Base-by-base conservation (phyloP, 257 asterid species). In the Solanum piurae region DNA sequence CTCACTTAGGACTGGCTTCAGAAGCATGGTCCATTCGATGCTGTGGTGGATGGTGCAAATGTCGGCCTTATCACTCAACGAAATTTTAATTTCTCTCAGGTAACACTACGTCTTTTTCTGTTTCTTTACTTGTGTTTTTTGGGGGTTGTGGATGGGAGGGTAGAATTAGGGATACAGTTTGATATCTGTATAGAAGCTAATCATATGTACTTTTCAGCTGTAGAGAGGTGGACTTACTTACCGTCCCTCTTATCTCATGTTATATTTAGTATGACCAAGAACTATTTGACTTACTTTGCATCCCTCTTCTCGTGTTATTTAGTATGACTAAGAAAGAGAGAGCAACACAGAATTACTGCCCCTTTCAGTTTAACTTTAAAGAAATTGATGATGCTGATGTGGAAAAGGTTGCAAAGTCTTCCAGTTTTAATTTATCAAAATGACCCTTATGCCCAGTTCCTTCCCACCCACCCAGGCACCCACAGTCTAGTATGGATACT, bases 21-120 rank as follows among this genome's bases (percentile, higher is more conserved):
- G 90, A 82, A 83, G 87, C 90, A 94, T 75, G 99, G 99, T 89
- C 99, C 99, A 86, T 97, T 95, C 88, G 99, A 97, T 94, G 98
- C 99, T 84, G 97, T 96, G 21, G 92, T 97, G 68, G 99, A 97
- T 90, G 99, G 98, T 85, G 99, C 99, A 86, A 96, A 97, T 90
- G 85, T 96, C 85, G 95, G 98, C 52, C 95, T 97, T 80, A 83
- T 91, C 89, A 90, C 93, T 88, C 93, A 90, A 86, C 92, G 88
- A 44, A 69, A 66, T 18, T 97, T 97, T 89, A 94, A 87, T 88
- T 97, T 97, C 83, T 27, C 88, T 46, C 98, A 94, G 98, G 99
- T 96, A 93, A 62, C 52, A 27, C 85, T 86, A 38, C 13, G 6
- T 25, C 33, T 23, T 74, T 55, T 21, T n/a, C 62, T 31, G 73